A percentile compares a stretch with the other conserved stretches of the same genome.
Evolutionary conservation across 202 grass and related monocot species (phyloP).

Genomic region (Carex arenaria): DNA sequence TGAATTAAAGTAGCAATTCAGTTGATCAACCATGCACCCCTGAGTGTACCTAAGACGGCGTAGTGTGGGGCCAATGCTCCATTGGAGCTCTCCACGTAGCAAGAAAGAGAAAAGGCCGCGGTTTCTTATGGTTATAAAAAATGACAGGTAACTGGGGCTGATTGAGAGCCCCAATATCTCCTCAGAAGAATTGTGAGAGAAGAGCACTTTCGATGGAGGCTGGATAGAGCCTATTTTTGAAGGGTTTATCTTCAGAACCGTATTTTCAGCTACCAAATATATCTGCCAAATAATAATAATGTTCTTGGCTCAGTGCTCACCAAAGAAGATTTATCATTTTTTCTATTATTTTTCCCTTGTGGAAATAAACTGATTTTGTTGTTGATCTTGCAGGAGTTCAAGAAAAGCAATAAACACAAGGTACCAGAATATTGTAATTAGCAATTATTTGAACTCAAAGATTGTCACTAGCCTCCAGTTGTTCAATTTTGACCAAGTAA

Average conservation of each 20-base stretch:
- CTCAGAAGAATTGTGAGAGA: constrained; percentile 44
- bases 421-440: neutral
- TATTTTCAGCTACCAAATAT: constrained; percentile 69
- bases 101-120: constrained; percentile 56
- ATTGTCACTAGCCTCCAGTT: neutral
- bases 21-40: constrained; percentile 49
- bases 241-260: constrained; percentile 56
- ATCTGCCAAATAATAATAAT: constrained; percentile 29
- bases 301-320: neutral
- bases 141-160: constrained; percentile 28
- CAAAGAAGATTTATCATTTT: neutral
- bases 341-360: neutral
- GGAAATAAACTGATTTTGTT: neutral
- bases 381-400: neutral
- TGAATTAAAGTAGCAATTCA: constrained; percentile 71
- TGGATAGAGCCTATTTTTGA: constrained; percentile 18
- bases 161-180: constrained; percentile 59
- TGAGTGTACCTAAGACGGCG: constrained; percentile 32
- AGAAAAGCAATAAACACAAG: neutral
- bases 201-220: constrained; percentile 42
- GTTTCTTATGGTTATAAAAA: constrained; percentile 62
- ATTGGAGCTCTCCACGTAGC: constrained; percentile 36
- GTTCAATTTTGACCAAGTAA: neutral
- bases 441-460: neutral
- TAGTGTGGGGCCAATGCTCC: constrained; percentile 54